Evolutionary conservation across 371 early-diverging fungal species (phyloP).

Genomic region (Lichtheimia hyalospora): DNA sequence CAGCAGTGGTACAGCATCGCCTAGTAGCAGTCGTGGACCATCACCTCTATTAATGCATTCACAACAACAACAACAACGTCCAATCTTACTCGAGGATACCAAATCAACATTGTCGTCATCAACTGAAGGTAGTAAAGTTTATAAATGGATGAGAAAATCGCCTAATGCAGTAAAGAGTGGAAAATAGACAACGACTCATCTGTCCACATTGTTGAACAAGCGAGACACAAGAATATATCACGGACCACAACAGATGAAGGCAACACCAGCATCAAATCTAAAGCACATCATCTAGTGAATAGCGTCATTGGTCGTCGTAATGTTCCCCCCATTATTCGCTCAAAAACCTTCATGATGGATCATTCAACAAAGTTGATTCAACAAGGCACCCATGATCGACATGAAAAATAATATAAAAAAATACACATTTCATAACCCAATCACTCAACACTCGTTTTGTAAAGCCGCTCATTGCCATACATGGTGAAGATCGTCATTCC

Average conservation of each 20-base stretch:
- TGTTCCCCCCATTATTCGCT: constrained; percentile 13
- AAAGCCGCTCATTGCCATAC: constrained; percentile 5
- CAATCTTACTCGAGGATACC: constrained; percentile 5
- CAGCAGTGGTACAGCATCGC: background rate
- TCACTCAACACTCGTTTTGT: background rate
- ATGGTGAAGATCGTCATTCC: constrained; percentile 11
- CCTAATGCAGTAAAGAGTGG: background rate
- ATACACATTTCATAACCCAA: no score
- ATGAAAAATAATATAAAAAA: constrained; percentile 4
- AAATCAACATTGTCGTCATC: background rate
- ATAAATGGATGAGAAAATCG: background rate
- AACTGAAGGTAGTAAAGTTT: constrained; percentile 2
- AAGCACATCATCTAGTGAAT: constrained; percentile 24
- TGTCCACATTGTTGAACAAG: background rate
- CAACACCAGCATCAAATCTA: constrained; percentile 16
- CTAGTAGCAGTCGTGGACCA: constrained; percentile 9
- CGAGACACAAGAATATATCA: background rate
- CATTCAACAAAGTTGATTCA: constrained; percentile 17
- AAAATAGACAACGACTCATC: background rate
- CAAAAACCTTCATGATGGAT: constrained; percentile 18
- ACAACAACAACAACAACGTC: constrained; percentile 2
- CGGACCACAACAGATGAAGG: constrained; percentile 1
- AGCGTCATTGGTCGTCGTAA: constrained; percentile 25
- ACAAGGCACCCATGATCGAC: constrained; percentile 6
- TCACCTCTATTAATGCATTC: constrained; percentile 2